Evolutionary conservation across 192 early-diverging fungal species (phyloP).

Genomic region (Entomortierella beljakovae): DNA sequence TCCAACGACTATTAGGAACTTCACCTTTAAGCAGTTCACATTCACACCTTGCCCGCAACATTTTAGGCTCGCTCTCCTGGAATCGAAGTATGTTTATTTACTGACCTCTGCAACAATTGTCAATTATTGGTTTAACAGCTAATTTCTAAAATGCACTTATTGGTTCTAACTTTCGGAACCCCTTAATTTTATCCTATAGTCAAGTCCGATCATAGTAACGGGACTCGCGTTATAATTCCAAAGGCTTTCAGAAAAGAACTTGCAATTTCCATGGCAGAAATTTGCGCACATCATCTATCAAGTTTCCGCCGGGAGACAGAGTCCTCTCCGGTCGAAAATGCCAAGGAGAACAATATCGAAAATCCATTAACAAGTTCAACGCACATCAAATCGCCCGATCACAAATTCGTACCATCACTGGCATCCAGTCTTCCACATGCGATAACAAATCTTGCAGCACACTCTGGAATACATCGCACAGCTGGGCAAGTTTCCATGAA

Average conservation of each 20-base stretch:
- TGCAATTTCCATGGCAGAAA: constrained; percentile 21
- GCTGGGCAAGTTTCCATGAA: constrained; percentile 29
- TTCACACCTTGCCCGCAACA: constrained; percentile 27
- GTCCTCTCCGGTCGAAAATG: not conserved
- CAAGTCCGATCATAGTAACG: not conserved
- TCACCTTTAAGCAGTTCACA: constrained; percentile 29
- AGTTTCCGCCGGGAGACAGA: not conserved
- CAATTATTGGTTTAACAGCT: too few species aligned
- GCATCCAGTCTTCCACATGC: constrained; percentile 43
- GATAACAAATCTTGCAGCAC: constrained; percentile 32
- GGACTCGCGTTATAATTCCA: not conserved
- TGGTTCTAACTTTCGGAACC: too few species aligned
- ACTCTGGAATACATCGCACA: constrained; percentile 40
- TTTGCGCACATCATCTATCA: constrained; percentile 20
- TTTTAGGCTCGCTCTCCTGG: constrained; percentile 27
- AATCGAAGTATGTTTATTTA: constrained; percentile 8
- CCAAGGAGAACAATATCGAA: not conserved
- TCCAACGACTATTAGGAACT: constrained; percentile 47
- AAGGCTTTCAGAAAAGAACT: constrained; percentile 19
- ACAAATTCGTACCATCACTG: constrained; percentile 13
- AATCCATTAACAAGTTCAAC: not conserved
- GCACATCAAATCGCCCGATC: constrained; percentile 18
- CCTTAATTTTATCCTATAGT: too few species aligned
- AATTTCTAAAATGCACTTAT: too few species aligned
- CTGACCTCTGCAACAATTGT: not conserved